Evolutionary conservation across 2,329 filamentous ascomycete species (phyloP).

Genomic region (Falciphora oryzae): DNA sequence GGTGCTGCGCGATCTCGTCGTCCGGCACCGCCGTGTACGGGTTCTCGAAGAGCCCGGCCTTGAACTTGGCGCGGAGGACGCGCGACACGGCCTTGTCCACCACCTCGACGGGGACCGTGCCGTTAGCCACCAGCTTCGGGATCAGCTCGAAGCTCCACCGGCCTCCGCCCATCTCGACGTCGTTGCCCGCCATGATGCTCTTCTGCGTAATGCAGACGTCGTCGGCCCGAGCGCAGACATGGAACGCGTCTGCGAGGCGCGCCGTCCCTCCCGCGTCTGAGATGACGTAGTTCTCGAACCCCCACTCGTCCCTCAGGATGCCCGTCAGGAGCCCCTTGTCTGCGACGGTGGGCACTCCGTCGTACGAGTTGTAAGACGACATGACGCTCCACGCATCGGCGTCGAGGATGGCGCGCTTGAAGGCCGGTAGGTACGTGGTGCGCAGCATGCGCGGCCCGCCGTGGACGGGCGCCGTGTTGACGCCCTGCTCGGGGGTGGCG

Average conservation of each 20-base stretch:
- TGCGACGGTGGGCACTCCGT: conserved; percentile 63
- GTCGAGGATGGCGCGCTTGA: conserved; percentile 67
- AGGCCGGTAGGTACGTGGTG: conserved; percentile 52
- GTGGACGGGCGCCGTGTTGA: conserved; percentile 59
- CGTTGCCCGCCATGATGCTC: conserved; percentile 61
- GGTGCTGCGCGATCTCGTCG: conserved; percentile 46
- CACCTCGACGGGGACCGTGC: conserved; percentile 50
- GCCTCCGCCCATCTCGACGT: conserved; percentile 73
- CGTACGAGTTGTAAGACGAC: conserved; percentile 70
- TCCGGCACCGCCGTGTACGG: conserved; percentile 56
- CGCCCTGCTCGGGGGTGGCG: conserved; percentile 62
- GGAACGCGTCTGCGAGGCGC: conserved; percentile 58
- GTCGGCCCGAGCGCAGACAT: conserved; percentile 60
- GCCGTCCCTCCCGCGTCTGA: conserved; percentile 65
- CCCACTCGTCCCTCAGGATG: conserved; percentile 67
- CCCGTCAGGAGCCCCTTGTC: conserved; percentile 61
- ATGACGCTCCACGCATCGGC: conserved; percentile 63
- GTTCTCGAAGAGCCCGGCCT: conserved; percentile 64
- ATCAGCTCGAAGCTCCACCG: conserved; percentile 65
- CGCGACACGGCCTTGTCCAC: conserved; percentile 64
- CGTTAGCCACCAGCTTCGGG: conserved; percentile 55
- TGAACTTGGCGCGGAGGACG: conserved; percentile 62
- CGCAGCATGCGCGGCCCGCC: conserved; percentile 48
- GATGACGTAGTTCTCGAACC: conserved; percentile 62
- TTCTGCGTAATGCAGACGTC: conserved; percentile 54